Evolutionary conservation across 352 stramenopile genomes (phyloP).

Genomic region (Thalassiosira ordinaria): DNA sequence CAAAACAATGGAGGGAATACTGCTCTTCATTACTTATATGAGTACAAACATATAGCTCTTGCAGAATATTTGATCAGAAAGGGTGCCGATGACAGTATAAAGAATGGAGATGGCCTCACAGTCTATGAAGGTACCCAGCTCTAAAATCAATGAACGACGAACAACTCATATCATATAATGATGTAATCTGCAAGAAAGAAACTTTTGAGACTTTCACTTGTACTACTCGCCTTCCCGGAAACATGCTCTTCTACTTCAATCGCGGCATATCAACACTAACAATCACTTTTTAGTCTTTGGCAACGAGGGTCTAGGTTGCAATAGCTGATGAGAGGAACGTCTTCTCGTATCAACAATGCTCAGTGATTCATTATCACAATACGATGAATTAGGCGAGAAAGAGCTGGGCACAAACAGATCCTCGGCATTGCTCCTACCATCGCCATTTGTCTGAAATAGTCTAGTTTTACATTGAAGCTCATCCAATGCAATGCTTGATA

Average conservation of each 20-base stretch:
- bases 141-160: background rate
- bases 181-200: no score
- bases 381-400: conserved; percentile 6
- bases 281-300: no score
- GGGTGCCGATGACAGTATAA: conserved; percentile 91
- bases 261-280: no score
- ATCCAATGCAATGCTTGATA: conserved; percentile 4
- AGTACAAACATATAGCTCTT: conserved; percentile 91
- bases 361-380: background rate
- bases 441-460: background rate
- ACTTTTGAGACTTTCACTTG: no score
- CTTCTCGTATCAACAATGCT: background rate
- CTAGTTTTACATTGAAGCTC: conserved; percentile 10
- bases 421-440: background rate
- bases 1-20: conserved; percentile 96
- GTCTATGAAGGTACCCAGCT: conserved; percentile 91
- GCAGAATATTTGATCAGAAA: conserved; percentile 94
- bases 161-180: background rate
- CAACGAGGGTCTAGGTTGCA: conserved; percentile 8
- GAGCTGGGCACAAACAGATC: background rate
- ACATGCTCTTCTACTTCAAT: no score
- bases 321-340: background rate
- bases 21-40: conserved; percentile 93
- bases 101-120: conserved; percentile 91
- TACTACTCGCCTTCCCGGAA: no score